Evolutionary conservation across 1,139 yeast genomes (phyloP).

Genomic region (Debaryomyces nepalensis): DNA sequence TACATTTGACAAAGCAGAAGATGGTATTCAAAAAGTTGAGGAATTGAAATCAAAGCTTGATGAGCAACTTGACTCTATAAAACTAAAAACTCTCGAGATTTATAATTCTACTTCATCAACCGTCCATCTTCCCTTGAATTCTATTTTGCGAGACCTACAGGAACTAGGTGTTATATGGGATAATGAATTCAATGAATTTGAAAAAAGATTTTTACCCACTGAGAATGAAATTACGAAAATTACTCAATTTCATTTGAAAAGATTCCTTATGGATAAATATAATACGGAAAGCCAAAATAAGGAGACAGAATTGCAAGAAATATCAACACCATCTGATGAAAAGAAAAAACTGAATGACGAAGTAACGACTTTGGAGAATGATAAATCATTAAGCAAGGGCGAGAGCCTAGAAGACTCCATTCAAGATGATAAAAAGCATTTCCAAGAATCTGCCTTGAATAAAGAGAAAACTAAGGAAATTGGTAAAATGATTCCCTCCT

Average conservation of each 20-base stretch:
- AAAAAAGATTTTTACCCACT: slow-evolving; percentile 76
- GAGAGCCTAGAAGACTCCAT: slow-evolving; percentile 14
- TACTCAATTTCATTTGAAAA: slow-evolving; percentile 85
- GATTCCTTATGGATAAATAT: slow-evolving; percentile 63
- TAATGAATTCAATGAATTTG: slow-evolving; percentile 81
- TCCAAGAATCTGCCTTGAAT: slow-evolving; percentile 16
- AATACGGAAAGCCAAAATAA: slow-evolving; percentile 35
- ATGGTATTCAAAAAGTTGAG: slow-evolving; percentile 63
- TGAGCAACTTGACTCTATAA: slow-evolving; percentile 54
- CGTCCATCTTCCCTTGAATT: slow-evolving; percentile 71
- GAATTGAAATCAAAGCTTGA: slow-evolving; percentile 60
- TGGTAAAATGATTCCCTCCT: slow-evolving; percentile 30
- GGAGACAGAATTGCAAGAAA: slow-evolving; percentile 19
- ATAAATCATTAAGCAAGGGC: slow-evolving; percentile 3
- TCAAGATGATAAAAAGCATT: slow-evolving; percentile 4
- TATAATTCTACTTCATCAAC: slow-evolving; percentile 64
- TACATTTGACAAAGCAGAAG: slow-evolving; percentile 70
- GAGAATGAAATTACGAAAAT: slow-evolving; percentile 92
- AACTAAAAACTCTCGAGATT: slow-evolving; percentile 52
- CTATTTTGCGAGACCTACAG: slow-evolving; percentile 71
- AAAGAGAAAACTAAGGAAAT: slow-evolving; percentile 23
- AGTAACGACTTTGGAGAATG: background rate
- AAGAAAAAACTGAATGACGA: slow-evolving; percentile 7
- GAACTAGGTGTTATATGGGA: slow-evolving; percentile 91
- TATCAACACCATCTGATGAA: slow-evolving; percentile 9